Conservation (phyloP, 2,329 filamentous ascomycete species). For the Sporothrix phasma region DNA sequence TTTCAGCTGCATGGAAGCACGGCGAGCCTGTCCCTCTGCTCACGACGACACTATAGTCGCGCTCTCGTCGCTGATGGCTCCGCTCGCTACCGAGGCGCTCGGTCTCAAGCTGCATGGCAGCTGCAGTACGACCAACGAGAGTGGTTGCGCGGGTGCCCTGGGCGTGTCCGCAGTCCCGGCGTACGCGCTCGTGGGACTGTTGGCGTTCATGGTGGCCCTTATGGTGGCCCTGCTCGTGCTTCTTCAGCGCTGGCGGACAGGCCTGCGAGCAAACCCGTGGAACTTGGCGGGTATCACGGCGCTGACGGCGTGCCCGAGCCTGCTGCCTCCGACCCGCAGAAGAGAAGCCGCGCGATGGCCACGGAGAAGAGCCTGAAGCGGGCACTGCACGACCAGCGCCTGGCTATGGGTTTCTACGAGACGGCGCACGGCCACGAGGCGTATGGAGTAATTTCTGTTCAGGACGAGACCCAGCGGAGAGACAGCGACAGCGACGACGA, state of each 20-base stretch:
- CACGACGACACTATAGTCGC: conserved; percentile 29
- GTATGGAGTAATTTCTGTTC: conserved; percentile 26
- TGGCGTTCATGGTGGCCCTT: conserved; percentile 26
- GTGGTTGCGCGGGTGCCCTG: conserved; percentile 28
- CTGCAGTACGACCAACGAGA: conserved; percentile 24
- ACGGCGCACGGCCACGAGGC: conserved; percentile 21
- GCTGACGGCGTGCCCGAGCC: conserved; percentile 25
- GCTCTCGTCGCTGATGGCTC: conserved; percentile 28
- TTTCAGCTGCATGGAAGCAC: conserved; percentile 26
- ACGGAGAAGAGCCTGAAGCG: conserved; percentile 20
- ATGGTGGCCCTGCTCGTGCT: conserved; percentile 23
- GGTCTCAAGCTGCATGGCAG: conserved; percentile 29
- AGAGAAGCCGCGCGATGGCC: conserved; percentile 11
- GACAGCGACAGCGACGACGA: conserved; percentile 1
- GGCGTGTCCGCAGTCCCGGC: conserved; percentile 27
- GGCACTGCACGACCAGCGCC: conserved; percentile 22
- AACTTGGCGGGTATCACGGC: conserved; percentile 29
- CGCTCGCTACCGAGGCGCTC: conserved; percentile 33
- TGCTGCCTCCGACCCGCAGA: conserved; percentile 17
- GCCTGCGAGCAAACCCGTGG: conserved; percentile 33
- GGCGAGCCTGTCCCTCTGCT: conserved; percentile 30
- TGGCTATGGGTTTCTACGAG: conserved; percentile 25
- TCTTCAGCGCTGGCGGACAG: conserved; percentile 29
- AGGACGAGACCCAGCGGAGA: conserved; percentile 22
- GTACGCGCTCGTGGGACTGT: conserved; percentile 26